Percentiles rank a stretch among this genome's conserved stretches.
phyloP scores from a whole-genome alignment of 106 monocot species.

The Allium cepa region DNA sequence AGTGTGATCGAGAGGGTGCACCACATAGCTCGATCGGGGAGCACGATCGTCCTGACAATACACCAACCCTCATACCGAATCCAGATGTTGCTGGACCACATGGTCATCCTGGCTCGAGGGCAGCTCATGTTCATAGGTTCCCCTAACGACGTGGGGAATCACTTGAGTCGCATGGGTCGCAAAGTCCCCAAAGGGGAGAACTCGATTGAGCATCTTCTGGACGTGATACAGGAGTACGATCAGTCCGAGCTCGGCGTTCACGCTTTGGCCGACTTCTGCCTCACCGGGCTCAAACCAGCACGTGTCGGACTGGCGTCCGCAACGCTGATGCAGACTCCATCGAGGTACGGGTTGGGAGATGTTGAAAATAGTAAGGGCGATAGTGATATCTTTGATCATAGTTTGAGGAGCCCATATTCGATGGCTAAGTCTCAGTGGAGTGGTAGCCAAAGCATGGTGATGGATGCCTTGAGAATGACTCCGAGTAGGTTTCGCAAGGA shows the following conservation, averaged over 20 bases:
- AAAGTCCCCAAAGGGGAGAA: conserved; percentile 36
- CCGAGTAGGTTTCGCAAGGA: conserved; percentile 14
- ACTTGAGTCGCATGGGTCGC: conserved; percentile 27
- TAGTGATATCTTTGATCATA: conserved; percentile 8
- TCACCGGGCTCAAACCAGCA: conserved; percentile 35
- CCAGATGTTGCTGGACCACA: conserved; percentile 28
- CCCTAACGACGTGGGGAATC: conserved; percentile 22
- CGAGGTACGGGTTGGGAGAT: not conserved
- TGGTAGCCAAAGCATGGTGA: conserved; percentile 18
- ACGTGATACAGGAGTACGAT: conserved; percentile 38
- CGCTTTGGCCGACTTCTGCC: conserved; percentile 29
- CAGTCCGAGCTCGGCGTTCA: conserved; percentile 26
- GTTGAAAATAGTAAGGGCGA: not conserved
- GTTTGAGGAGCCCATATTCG: conserved; percentile 11
- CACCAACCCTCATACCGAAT: conserved; percentile 36
- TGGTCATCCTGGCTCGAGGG: conserved; percentile 27
- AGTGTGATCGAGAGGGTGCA: conserved; percentile 33
- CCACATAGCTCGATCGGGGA: conserved; percentile 34
- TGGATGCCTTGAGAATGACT: conserved; percentile 14
- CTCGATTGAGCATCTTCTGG: conserved; percentile 32
- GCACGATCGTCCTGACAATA: conserved; percentile 39
- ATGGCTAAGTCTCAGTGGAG: conserved; percentile 26
- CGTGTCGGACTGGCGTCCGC: conserved; percentile 1
- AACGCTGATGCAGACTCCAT: not conserved
- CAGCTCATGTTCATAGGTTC: conserved; percentile 30